phyloP scores from a whole-genome alignment of 1,284 basidiomycete species.

The Rhodotorula mucilaginosa region DNA sequence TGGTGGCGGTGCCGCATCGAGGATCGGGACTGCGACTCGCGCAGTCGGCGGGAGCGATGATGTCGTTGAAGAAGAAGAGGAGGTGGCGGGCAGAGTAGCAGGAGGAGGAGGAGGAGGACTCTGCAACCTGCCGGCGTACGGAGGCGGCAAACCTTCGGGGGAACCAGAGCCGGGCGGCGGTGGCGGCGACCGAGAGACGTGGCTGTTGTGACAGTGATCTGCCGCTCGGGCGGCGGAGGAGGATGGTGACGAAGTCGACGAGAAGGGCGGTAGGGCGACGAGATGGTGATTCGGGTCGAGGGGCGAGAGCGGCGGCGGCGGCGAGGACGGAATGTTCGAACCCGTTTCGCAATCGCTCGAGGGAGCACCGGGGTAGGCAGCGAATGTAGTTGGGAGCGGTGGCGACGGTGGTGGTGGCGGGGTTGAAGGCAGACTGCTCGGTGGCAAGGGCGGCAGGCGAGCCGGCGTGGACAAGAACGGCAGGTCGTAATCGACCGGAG shows the following conservation, averaged over 20 bases:
- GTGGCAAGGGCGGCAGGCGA: neutral
- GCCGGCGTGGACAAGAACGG: neutral
- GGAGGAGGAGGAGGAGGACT: no score
- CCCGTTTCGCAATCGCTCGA: neutral
- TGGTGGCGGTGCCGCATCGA: no score
- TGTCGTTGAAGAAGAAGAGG: neutral
- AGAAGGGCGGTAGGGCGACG: neutral
- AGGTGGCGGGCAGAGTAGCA: neutral
- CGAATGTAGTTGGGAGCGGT: neutral
- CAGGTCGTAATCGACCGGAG: constrained; percentile 4
- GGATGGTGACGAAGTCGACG: neutral
- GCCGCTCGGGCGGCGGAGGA: neutral
- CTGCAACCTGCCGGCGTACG: neutral
- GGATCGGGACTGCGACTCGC: no score
- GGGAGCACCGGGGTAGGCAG: neutral
- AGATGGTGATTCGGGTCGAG: neutral
- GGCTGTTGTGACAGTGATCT: no score
- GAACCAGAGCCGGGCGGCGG: neutral
- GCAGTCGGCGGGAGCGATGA: neutral
- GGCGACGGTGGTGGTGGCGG: neutral
- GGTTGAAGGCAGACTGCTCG: neutral
- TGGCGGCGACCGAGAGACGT: no score
- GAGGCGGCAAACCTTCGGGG: neutral
- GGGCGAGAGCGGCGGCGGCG: neutral
- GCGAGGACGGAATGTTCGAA: neutral